Evolutionary conservation across 192 early-diverging fungal genomes (phyloP).

Genomic region (Pilaira anomala): DNA sequence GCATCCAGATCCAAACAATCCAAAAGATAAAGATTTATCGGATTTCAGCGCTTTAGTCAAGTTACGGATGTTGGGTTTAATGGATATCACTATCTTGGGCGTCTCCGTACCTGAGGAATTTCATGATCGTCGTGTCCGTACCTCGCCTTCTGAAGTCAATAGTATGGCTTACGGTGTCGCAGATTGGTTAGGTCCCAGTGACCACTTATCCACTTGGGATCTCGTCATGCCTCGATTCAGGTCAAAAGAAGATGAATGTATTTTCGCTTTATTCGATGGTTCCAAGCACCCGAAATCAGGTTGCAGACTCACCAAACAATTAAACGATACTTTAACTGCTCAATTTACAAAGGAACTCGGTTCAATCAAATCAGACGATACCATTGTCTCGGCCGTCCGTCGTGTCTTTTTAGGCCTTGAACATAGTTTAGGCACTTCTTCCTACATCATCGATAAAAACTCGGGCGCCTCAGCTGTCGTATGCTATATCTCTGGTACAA

Average conservation of each 20-base stretch:
- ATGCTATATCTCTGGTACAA: slow-evolving; percentile 73
- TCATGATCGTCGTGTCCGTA: slow-evolving; percentile 76
- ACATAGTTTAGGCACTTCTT: slow-evolving; percentile 64
- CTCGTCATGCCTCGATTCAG: slow-evolving; percentile 81
- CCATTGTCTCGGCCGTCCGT: slow-evolving; percentile 67
- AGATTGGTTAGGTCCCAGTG: slow-evolving; percentile 68
- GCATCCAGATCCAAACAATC: slow-evolving; percentile 43
- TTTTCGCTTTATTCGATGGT: slow-evolving; percentile 89
- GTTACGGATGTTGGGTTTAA: slow-evolving; percentile 78
- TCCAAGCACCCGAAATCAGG: slow-evolving; percentile 50
- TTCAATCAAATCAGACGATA: slow-evolving; percentile 56
- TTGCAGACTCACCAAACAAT: slow-evolving; percentile 57
- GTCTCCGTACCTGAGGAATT: slow-evolving; percentile 80
- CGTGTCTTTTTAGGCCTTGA: slow-evolving; percentile 82
- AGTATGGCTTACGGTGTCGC: slow-evolving; percentile 86
- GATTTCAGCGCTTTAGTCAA: slow-evolving; percentile 76
- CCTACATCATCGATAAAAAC: slow-evolving; percentile 16
- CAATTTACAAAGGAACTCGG: slow-evolving; percentile 73
- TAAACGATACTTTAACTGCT: slow-evolving; percentile 67
- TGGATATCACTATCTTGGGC: slow-evolving; percentile 87
- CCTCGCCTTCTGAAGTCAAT: slow-evolving; percentile 76
- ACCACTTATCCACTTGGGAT: slow-evolving; percentile 80
- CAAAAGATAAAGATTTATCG: slow-evolving; percentile 55
- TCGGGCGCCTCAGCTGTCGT: slow-evolving; percentile 80
- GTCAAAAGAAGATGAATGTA: slow-evolving; percentile 79